Percentiles rank a stretch among this genome's conserved stretches.
These are phyloP conservation scores for Begonia loranthoides DNA, from an alignment of 306 rosid genomes.

Conservation along the genomic window DNA sequence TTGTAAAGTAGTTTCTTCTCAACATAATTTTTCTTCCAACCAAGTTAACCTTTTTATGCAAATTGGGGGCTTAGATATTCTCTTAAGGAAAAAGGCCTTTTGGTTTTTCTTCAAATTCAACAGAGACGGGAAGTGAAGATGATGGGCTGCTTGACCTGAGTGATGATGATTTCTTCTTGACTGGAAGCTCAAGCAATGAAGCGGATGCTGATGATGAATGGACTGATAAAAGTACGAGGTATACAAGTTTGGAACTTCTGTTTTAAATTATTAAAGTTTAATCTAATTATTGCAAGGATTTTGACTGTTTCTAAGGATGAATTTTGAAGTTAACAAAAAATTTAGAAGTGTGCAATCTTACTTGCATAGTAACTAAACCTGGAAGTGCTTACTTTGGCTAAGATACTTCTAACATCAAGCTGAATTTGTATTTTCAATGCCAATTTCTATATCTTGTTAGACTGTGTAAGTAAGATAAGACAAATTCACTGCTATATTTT, in stretches of 20 bases:
- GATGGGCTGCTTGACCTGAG: conserved; percentile 91
- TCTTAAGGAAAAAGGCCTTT: no score
- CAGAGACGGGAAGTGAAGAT: conserved; percentile 95
- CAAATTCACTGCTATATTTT: conserved; percentile 8
- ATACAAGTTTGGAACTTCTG: conserved; percentile 6
- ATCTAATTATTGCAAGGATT: background rate
- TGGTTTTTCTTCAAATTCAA: conserved; percentile 3
- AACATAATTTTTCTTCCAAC: background rate
- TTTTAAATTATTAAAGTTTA: background rate
- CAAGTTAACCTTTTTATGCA: background rate
- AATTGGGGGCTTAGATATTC: no score
- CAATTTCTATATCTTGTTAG: conserved; percentile 1
- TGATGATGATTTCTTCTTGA: conserved; percentile 85
- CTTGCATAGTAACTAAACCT: no score
- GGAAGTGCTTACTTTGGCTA: no score
- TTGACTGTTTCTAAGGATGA: background rate
- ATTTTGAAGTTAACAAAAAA: no score
- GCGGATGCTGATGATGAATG: conserved; percentile 98
- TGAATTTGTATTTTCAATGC: conserved; percentile 2
- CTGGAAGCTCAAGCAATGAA: conserved; percentile 89
- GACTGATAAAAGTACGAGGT: conserved; percentile 95
- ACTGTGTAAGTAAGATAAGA: background rate
- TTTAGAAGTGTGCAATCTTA: no score
- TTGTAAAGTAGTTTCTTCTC: no score
- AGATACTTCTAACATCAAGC: background rate